Percentiles rank a stretch among this genome's conserved stretches.
phyloP scores from a whole-genome alignment of 257 asterid species.

The Scutellaria barbata region DNA sequence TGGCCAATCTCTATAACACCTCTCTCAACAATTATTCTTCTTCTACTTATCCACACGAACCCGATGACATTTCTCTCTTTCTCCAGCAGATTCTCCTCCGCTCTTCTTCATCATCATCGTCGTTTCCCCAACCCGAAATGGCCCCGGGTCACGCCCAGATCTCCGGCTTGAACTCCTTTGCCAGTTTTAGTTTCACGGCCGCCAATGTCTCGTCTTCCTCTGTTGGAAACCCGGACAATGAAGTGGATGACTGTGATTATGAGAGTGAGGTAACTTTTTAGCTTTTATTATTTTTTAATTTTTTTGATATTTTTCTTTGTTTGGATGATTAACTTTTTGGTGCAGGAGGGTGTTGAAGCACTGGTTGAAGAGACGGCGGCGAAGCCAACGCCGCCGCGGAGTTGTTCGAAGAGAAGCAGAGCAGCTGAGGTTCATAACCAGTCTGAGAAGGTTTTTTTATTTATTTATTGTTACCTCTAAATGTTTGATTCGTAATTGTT shows the following conservation, averaged over 20 bases:
- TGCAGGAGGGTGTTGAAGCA: conserved; percentile 56
- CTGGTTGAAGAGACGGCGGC: conserved; percentile 42
- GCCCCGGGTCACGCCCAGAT: conserved; percentile 37
- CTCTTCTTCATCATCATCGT: conserved; percentile 46
- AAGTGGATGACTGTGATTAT: conserved; percentile 62
- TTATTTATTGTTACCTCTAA: background rate
- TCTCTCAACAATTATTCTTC: conserved; percentile 21
- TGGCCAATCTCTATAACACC: conserved; percentile 51
- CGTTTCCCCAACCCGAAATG: conserved; percentile 3
- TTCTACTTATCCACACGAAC: conserved; percentile 47
- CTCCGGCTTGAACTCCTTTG: background rate
- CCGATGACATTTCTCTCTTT: conserved; percentile 71
- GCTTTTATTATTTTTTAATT: background rate
- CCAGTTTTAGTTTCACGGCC: background rate
- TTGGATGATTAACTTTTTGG: background rate
- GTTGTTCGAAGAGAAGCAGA: conserved; percentile 69
- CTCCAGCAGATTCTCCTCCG: conserved; percentile 66
- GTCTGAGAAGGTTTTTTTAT: conserved; percentile 65
- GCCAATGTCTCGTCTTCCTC: background rate
- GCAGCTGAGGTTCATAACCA: conserved; percentile 88
- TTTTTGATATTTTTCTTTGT: background rate
- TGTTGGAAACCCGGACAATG: conserved; percentile 45
- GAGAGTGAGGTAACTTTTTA: conserved; percentile 71
- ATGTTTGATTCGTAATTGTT: background rate
- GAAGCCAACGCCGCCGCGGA: conserved; percentile 36